Evolutionary conservation across 352 stramenopile species (phyloP).

Genomic region (Phytophthora fragariae): DNA sequence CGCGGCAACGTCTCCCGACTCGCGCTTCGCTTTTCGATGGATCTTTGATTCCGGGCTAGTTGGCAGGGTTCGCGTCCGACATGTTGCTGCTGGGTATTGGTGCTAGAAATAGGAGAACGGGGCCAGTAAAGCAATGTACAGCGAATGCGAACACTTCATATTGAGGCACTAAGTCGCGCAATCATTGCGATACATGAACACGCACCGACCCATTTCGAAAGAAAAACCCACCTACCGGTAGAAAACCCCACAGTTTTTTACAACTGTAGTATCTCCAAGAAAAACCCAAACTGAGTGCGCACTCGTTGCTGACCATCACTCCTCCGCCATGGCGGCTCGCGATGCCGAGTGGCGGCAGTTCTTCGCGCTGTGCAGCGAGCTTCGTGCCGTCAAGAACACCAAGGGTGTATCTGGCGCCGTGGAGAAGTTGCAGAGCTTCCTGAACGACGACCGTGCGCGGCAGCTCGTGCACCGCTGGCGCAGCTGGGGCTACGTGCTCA

Average conservation of each 20-base stretch:
- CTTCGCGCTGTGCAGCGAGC: constrained; percentile 47
- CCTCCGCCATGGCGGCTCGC: constrained; percentile 10
- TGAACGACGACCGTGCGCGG: constrained; percentile 56
- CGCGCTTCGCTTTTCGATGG: constrained; percentile 12
- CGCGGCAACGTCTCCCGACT: neutral
- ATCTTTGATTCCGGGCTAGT: constrained; percentile 25
- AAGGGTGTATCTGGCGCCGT: constrained; percentile 48
- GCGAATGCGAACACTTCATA: constrained; percentile 22
- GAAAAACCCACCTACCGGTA: too few species aligned
- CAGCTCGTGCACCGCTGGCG: constrained; percentile 77
- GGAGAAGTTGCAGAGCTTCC: constrained; percentile 54
- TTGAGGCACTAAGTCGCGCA: neutral
- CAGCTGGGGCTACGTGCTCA: constrained; percentile 70
- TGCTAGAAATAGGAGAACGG: constrained; percentile 32
- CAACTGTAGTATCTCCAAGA: too few species aligned
- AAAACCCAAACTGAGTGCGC: too few species aligned
- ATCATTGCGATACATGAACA: too few species aligned
- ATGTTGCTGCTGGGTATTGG: constrained; percentile 26
- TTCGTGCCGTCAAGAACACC: constrained; percentile 50
- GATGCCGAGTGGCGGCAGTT: constrained; percentile 60
- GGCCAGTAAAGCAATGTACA: constrained; percentile 26
- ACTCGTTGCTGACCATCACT: neutral
- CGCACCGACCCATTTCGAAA: too few species aligned
- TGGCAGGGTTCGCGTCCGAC: constrained; percentile 17
- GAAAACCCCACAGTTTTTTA: too few species aligned